phyloP scores from a whole-genome alignment of 768 basidiomycete genomes.

The Sistotremastrum niveocremeum region DNA sequence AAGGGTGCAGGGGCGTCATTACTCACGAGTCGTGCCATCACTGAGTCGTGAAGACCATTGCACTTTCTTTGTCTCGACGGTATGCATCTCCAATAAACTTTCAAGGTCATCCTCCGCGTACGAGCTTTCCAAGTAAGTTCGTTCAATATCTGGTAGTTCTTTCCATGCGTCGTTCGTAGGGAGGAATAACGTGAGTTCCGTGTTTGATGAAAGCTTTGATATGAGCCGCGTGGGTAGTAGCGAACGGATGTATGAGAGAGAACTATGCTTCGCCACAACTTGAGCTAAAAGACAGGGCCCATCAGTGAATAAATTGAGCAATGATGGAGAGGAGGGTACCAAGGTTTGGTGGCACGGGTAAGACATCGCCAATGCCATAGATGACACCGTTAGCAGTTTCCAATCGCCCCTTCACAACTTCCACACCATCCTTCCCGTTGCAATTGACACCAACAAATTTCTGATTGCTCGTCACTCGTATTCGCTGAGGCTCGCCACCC shows the following conservation, averaged over 20 bases:
- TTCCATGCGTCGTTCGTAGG: conserved; percentile 80
- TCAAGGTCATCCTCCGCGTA: conserved; percentile 72
- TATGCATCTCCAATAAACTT: conserved; percentile 68
- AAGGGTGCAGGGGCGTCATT: background rate
- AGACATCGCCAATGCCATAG: conserved; percentile 58
- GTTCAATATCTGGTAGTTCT: conserved; percentile 61
- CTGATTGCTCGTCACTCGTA: conserved; percentile 46
- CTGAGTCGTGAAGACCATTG: conserved; percentile 54
- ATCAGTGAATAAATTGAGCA: conserved; percentile 1
- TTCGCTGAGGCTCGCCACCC: conserved; percentile 66
- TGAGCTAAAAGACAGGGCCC: conserved; percentile 29
- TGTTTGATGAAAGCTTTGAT: conserved; percentile 44
- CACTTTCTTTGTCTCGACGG: conserved; percentile 45
- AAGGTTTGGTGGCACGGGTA: conserved; percentile 62
- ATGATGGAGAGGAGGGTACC: conserved; percentile 26
- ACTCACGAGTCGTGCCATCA: conserved; percentile 35
- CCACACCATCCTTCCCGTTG: conserved; percentile 61
- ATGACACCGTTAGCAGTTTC: conserved; percentile 67
- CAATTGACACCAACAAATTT: conserved; percentile 60
- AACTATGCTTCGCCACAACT: conserved; percentile 42
- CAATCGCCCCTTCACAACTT: conserved; percentile 42
- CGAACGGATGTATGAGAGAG: conserved; percentile 60
- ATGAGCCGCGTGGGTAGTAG: conserved; percentile 52
- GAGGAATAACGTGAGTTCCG: conserved; percentile 78
- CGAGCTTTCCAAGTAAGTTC: conserved; percentile 77